These are phyloP conservation scores for Plasmodium inui DNA, from an alignment of 169 alveolate genomes.

Conservation along the genomic window DNA sequence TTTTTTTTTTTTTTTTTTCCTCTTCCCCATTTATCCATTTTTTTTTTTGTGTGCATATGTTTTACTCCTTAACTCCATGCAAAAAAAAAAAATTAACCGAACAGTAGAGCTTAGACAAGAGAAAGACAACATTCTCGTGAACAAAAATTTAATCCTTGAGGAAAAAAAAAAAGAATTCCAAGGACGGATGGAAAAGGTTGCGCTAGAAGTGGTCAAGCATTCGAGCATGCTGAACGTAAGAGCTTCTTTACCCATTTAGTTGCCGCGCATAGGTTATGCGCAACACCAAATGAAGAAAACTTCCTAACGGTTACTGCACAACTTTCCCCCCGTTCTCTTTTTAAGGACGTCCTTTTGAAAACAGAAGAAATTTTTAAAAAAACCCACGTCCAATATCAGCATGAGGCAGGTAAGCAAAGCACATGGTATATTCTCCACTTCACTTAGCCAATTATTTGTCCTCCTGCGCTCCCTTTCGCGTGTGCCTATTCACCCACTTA, in stretches of 20 bases:
- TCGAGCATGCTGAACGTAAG: slow-evolving; percentile 64
- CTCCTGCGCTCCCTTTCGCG: background rate
- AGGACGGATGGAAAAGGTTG: slow-evolving; percentile 19
- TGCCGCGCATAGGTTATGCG: background rate
- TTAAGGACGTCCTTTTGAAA: slow-evolving; percentile 26
- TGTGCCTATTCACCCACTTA: background rate
- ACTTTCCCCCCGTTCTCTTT: background rate
- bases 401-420: slow-evolving; percentile 41
- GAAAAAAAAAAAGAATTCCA: slow-evolving; percentile 50
- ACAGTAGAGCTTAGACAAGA: slow-evolving; percentile 63
- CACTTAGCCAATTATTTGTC: background rate
- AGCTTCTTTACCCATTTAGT: background rate
- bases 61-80: background rate
- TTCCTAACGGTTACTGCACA: background rate
- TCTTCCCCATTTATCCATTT: background rate
- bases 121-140: slow-evolving; percentile 34
- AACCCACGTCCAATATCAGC: slow-evolving; percentile 54
- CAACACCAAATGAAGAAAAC: background rate
- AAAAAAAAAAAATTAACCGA: slow-evolving; percentile 13
- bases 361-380: slow-evolving; percentile 55
- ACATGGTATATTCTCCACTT: background rate
- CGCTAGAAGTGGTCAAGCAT: slow-evolving; percentile 26
- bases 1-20: background rate
- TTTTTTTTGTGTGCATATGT: background rate
- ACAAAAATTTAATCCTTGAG: slow-evolving; percentile 36